Conservation (phyloP, 192 early-diverging fungal genomes). For the Gaertneriomyces sp. region DNA sequence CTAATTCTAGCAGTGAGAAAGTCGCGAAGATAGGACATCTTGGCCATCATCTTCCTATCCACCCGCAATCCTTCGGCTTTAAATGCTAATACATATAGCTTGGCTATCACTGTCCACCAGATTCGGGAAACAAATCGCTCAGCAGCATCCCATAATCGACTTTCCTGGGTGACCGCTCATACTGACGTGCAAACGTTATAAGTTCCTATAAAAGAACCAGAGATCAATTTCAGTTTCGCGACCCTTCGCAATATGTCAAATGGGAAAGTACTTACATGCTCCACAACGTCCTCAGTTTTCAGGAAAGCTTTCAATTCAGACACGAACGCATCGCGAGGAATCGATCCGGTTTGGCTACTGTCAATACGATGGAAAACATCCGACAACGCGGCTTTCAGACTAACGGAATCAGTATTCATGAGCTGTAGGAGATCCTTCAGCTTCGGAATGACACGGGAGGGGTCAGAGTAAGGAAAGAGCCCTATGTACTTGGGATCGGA, state of each 20-base stretch:
- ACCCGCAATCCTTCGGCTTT: too few relatives aligned
- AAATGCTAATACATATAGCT: too few relatives aligned
- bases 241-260: slow-evolving; percentile 12
- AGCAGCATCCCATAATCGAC: slow-evolving; percentile 11
- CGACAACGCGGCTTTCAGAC: slow-evolving; percentile 12
- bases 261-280: not conserved
- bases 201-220: slow-evolving; percentile 37
- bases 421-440: slow-evolving; percentile 19
- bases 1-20: too few relatives aligned
- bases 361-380: too few relatives aligned
- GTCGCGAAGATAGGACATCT: too few relatives aligned
- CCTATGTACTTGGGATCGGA: not conserved
- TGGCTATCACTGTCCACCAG: too few relatives aligned
- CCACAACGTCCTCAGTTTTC: too few relatives aligned
- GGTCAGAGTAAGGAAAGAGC: slow-evolving; percentile 28
- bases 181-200: slow-evolving; percentile 51
- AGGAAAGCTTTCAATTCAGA: not conserved
- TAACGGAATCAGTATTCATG: slow-evolving; percentile 7
- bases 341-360: too few relatives aligned
- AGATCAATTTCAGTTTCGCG: not conserved
- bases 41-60: too few relatives aligned
- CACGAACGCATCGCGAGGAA: not conserved
- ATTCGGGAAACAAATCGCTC: too few relatives aligned
- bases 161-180: slow-evolving; percentile 33
- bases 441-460: slow-evolving; percentile 26